Conservation (phyloP, 1,284 basidiomycete species). For the Fomitopsis palustris region DNA sequence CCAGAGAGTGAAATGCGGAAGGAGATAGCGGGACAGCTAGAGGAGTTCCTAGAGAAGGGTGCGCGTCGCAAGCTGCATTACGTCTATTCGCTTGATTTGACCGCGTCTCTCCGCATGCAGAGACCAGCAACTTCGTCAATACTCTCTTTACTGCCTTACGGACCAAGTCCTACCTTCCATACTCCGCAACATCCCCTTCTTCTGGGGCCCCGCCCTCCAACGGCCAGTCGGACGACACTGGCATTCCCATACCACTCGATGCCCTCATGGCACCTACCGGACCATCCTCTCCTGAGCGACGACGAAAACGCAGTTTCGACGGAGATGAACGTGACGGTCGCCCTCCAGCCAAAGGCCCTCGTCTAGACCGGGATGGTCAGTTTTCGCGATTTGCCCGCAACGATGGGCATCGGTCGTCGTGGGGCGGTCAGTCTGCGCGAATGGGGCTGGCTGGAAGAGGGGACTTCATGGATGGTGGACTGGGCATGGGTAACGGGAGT, state of each 20-base stretch:
- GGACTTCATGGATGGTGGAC: constrained; percentile 30
- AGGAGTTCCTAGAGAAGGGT: constrained; percentile 93
- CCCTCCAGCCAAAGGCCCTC: constrained; percentile 67
- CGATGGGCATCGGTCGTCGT: constrained; percentile 25
- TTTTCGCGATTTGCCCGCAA: constrained; percentile 53
- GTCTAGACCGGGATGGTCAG: constrained; percentile 56
- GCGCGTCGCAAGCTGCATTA: constrained; percentile 21
- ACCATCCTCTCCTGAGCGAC: constrained; percentile 44
- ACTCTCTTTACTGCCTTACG: constrained; percentile 80
- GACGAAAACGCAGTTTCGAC: constrained; percentile 61
- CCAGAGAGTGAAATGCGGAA: constrained; percentile 80
- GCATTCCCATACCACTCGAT: constrained; percentile 78
- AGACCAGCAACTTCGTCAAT: constrained; percentile 77
- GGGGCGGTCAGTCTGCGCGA: constrained; percentile 32
- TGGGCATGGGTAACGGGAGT: constrained; percentile 27
- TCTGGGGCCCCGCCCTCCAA: constrained; percentile 27
- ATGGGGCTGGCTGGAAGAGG: constrained; percentile 24
- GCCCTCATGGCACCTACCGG: constrained; percentile 46
- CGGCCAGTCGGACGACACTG: constrained; percentile 44
- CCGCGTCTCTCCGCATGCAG: constrained; percentile 34
- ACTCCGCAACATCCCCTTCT: constrained; percentile 37
- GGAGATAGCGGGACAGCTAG: constrained; percentile 75
- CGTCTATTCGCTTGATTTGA: constrained; percentile 4
- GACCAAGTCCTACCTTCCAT: constrained; percentile 80
- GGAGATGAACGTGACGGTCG: constrained; percentile 57